Conservation (phyloP, 768 basidiomycete species). For the Pisolithus marmoratus region DNA sequence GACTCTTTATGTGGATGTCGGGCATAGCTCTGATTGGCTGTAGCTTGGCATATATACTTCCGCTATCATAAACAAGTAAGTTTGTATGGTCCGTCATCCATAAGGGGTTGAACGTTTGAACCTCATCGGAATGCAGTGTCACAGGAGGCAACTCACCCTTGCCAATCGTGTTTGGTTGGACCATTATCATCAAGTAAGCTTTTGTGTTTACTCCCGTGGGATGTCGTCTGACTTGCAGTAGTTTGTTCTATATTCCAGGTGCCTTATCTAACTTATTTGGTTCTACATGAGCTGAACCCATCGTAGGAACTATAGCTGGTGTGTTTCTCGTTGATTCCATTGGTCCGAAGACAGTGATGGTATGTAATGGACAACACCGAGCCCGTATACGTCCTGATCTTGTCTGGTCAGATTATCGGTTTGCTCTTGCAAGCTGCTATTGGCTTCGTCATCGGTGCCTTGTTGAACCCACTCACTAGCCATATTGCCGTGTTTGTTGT, state of each 20-base stretch:
- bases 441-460: slow-evolving; percentile 88
- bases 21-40: slow-evolving; percentile 3
- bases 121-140: slow-evolving; percentile 36
- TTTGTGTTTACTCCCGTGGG: slow-evolving; percentile 24
- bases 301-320: slow-evolving; percentile 54
- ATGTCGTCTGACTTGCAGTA: slow-evolving; percentile 27
- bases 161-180: slow-evolving; percentile 73
- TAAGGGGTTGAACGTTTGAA: neutral
- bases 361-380: slow-evolving; percentile 15
- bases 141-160: slow-evolving; percentile 50
- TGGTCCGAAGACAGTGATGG: slow-evolving; percentile 75
- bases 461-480: too few relatives aligned
- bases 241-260: slow-evolving; percentile 65
- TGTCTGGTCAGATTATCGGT: slow-evolving; percentile 49
- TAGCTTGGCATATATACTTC: slow-evolving; percentile 81
- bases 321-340: slow-evolving; percentile 72
- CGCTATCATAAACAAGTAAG: slow-evolving; percentile 60
- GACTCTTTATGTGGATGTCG: neutral
- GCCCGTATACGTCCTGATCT: neutral
- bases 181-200: slow-evolving; percentile 72
- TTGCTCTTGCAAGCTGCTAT: slow-evolving; percentile 62
- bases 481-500: too few relatives aligned
- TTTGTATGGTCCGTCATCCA: neutral
- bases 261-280: neutral
- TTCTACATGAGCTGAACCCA: slow-evolving; percentile 3